Evolutionary conservation across 1,284 basidiomycete genomes (phyloP).

Genomic region (Cystobasidium pallidum): DNA sequence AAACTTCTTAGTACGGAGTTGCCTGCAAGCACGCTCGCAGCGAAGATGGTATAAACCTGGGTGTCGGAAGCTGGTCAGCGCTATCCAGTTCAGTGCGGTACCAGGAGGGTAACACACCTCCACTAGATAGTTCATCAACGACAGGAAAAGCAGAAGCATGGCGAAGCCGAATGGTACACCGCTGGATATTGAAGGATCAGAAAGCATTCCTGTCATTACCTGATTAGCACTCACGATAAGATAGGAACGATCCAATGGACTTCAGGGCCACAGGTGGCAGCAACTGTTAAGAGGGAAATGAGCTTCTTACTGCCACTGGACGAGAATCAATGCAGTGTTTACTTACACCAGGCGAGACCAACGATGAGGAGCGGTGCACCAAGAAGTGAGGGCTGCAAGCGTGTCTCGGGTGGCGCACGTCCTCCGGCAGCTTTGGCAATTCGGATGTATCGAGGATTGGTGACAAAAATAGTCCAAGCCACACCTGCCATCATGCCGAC

Average conservation of each 20-base stretch:
- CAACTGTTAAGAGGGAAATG: too few species aligned
- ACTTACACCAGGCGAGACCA: slow-evolving; percentile 55
- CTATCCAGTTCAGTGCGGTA: too few species aligned
- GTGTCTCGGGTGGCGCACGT: slow-evolving; percentile 44
- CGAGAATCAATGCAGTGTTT: too few species aligned
- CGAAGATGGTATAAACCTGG: slow-evolving; percentile 39
- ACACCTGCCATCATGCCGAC: slow-evolving; percentile 45
- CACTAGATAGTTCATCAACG: slow-evolving; percentile 48
- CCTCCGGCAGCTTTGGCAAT: slow-evolving; percentile 48
- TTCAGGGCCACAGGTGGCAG: slow-evolving; percentile 56
- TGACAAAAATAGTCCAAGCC: slow-evolving; percentile 48
- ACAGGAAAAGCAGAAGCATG: slow-evolving; percentile 66
- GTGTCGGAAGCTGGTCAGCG: not conserved
- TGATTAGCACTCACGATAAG: slow-evolving; percentile 59
- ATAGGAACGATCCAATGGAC: slow-evolving; percentile 55
- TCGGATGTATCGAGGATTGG: slow-evolving; percentile 47
- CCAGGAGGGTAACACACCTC: slow-evolving; percentile 7
- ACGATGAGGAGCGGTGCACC: slow-evolving; percentile 56
- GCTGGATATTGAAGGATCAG: slow-evolving; percentile 2
- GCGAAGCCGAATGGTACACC: slow-evolving; percentile 58
- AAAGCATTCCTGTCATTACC: not conserved
- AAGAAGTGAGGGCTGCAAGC: slow-evolving; percentile 51
- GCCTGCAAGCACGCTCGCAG: slow-evolving; percentile 26
- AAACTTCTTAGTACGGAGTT: slow-evolving; percentile 64
- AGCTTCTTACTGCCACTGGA: too few species aligned